These are phyloP conservation scores for Podospora comata DNA, from an alignment of 495 filamentous ascomycete genomes.

Conservation along the genomic window DNA sequence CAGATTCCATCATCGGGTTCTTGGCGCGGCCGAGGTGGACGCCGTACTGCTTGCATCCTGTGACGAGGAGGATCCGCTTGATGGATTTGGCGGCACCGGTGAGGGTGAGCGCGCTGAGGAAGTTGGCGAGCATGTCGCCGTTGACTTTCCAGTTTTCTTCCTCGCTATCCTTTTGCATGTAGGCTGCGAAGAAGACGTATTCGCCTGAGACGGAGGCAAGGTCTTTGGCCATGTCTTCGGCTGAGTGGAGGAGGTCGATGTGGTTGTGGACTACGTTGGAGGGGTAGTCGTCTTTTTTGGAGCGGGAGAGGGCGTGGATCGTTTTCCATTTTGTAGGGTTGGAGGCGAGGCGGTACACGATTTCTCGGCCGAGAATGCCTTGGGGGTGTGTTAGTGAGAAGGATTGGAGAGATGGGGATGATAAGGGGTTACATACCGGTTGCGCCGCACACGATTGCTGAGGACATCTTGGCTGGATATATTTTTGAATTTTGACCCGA, in stretches of 20 bases:
- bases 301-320: conserved; percentile 45
- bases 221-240: conserved; percentile 42
- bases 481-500: not conserved
- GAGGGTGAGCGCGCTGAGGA: conserved; percentile 47
- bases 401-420: not conserved
- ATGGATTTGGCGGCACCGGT: conserved; percentile 42
- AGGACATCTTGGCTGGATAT: conserved; percentile 13
- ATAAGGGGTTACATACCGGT: conserved; percentile 17
- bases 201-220: conserved; percentile 42
- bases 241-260: conserved; percentile 43
- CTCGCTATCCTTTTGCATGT: conserved; percentile 44
- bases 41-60: conserved; percentile 56
- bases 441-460: conserved; percentile 26
- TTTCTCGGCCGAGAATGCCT: conserved; percentile 50
- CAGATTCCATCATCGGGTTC: conserved; percentile 47
- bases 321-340: conserved; percentile 40
- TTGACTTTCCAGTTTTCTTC: conserved; percentile 44
- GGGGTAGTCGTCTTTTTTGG: conserved; percentile 39
- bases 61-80: conserved; percentile 52
- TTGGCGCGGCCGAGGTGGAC: conserved; percentile 54
- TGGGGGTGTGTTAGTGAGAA: not conserved
- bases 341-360: conserved; percentile 42
- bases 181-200: conserved; percentile 51
- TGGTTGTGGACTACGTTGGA: conserved; percentile 45
- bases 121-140: conserved; percentile 50